Conservation (phyloP, 169 alveolate genomes). For the Plasmodium yoelii region DNA sequence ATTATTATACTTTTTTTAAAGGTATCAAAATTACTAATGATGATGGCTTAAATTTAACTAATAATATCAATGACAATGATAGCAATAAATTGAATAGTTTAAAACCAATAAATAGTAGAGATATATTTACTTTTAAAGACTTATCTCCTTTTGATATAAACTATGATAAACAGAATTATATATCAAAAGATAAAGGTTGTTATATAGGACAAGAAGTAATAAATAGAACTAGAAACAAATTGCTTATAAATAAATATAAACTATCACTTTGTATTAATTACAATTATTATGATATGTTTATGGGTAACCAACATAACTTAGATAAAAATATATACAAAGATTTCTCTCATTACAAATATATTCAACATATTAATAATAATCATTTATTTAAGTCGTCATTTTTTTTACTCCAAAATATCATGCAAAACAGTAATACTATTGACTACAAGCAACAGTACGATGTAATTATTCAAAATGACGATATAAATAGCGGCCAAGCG, state of each 20-base stretch:
- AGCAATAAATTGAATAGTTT: neutral
- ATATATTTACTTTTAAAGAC: slow-evolving; percentile 29
- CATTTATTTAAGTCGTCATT: slow-evolving; percentile 37
- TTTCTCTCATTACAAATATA: slow-evolving; percentile 23
- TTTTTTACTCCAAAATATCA: slow-evolving; percentile 49
- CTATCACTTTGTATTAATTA: slow-evolving; percentile 67
- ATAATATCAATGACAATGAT: neutral
- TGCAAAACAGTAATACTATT: slow-evolving; percentile 5
- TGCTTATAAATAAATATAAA: slow-evolving; percentile 79
- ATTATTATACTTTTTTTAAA: slow-evolving; percentile 9
- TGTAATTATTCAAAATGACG: slow-evolving; percentile 22
- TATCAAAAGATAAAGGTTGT: slow-evolving; percentile 83
- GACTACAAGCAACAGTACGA: slow-evolving; percentile 21
- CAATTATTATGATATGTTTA: slow-evolving; percentile 52
- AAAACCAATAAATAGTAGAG: slow-evolving; percentile 13
- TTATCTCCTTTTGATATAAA: slow-evolving; percentile 81
- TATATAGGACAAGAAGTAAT: slow-evolving; percentile 86
- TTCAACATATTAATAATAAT: slow-evolving; percentile 29
- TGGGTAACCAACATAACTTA: slow-evolving; percentile 1
- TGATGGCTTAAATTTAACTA: neutral
- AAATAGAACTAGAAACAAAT: slow-evolving; percentile 79
- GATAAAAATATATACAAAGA: slow-evolving; percentile 5
- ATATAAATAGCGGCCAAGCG: neutral
- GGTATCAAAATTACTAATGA: neutral
- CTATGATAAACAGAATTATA: slow-evolving; percentile 76